Percentiles rank a stretch among this genome's conserved stretches.
Evolutionary conservation across 2,329 filamentous ascomycete genomes (phyloP).

Genomic region (Capronia americana): DNA sequence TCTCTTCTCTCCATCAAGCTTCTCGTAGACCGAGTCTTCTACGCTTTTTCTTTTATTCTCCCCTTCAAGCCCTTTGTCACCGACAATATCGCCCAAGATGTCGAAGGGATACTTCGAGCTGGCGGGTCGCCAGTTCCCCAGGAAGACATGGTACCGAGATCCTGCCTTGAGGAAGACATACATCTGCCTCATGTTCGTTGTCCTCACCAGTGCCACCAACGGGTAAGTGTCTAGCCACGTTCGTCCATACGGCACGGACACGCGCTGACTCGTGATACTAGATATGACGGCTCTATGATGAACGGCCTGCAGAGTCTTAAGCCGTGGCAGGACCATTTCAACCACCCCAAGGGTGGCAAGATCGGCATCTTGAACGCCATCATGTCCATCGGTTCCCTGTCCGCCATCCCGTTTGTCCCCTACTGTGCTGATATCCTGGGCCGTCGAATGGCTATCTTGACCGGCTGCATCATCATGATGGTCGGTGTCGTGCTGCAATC

Average conservation of each 20-base stretch:
- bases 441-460: constrained; percentile 55
- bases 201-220: constrained; percentile 62
- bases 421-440: constrained; percentile 58
- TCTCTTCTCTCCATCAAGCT: constrained; percentile 23
- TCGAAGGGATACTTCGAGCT: constrained; percentile 36
- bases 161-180: constrained; percentile 66
- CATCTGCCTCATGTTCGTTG: constrained; percentile 60
- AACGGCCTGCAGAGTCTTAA: constrained; percentile 35
- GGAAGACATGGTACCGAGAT: constrained; percentile 63
- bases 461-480: constrained; percentile 41
- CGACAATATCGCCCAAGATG: constrained; percentile 24
- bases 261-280: constrained; percentile 8
- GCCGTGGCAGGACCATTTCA: constrained; percentile 38
- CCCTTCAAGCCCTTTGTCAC: neutral
- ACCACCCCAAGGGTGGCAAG: constrained; percentile 32
- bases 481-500: constrained; percentile 44
- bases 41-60: constrained; percentile 1
- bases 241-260: neutral
- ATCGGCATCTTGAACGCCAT: constrained; percentile 37
- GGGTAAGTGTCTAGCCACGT: constrained; percentile 26
- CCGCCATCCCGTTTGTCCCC: constrained; percentile 56
- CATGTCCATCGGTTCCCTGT: constrained; percentile 52
- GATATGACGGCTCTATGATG: constrained; percentile 39
- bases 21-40: constrained; percentile 16
- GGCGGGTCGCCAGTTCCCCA: constrained; percentile 53